Conservation (phyloP, 306 rosid species). For the Cucumis hystrix region DNA sequence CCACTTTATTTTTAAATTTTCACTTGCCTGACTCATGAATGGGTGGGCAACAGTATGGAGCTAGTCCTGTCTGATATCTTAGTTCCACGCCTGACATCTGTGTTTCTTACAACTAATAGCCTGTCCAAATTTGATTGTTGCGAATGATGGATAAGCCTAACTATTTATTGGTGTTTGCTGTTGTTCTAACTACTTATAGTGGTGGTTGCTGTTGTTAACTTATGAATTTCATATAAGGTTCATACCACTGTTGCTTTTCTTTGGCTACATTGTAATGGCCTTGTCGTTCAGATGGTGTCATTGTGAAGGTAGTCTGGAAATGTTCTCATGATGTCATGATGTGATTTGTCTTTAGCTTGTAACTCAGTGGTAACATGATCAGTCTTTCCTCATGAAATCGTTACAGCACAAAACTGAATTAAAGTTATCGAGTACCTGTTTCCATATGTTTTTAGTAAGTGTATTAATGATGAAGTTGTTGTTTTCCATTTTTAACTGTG, state of each 20-base stretch:
- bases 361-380: background rate
- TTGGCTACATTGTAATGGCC: background rate
- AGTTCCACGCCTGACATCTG: background rate
- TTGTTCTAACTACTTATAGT: background rate
- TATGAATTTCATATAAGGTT: background rate
- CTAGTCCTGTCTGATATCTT: background rate
- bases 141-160: background rate
- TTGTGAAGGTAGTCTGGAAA: background rate
- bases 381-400: background rate
- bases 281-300: background rate
- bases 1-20: background rate
- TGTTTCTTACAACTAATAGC: background rate
- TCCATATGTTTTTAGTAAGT: background rate
- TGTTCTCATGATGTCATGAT: background rate
- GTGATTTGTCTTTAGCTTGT: background rate
- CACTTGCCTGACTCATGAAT: background rate
- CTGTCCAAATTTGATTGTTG: background rate
- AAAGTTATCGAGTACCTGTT: background rate
- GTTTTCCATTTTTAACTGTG: background rate
- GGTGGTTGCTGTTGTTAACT: background rate
- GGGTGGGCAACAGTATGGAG: background rate
- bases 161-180: background rate
- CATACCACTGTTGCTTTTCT: background rate
- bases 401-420: background rate
- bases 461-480: background rate